Conservation (phyloP, 768 basidiomycete genomes). For the Pulveroboletus sp. region DNA sequence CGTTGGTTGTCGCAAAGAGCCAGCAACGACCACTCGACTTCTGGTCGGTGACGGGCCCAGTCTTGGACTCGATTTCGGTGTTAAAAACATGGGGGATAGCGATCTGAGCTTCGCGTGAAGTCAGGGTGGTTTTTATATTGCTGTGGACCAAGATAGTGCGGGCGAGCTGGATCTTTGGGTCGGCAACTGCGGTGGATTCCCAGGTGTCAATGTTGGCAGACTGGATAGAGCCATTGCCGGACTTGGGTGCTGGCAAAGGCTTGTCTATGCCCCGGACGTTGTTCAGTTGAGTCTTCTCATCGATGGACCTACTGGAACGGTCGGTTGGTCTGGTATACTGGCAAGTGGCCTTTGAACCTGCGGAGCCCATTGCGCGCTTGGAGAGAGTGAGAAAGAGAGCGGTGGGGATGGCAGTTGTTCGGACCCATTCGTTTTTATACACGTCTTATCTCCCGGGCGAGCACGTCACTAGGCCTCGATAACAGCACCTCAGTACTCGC, state of each 20-base stretch:
- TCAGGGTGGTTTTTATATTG: conserved; percentile 58
- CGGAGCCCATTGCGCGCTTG: conserved; percentile 21
- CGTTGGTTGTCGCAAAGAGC: conserved; percentile 91
- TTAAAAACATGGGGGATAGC: conserved; percentile 80
- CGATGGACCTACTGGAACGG: conserved; percentile 17
- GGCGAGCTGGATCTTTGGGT: conserved; percentile 67
- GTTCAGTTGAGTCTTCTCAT: conserved; percentile 21
- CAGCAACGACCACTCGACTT: conserved; percentile 89
- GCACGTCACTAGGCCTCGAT: conserved; percentile 12
- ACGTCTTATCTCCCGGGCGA: conserved; percentile 14
- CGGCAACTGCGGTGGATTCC: conserved; percentile 51
- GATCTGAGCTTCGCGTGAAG: conserved; percentile 57
- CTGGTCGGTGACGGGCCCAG: conserved; percentile 82
- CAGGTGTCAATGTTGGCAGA: conserved; percentile 56
- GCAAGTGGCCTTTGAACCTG: conserved; percentile 21
- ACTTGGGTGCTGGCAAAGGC: conserved; percentile 27
- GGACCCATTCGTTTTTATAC: conserved; percentile 24
- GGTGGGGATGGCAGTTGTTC: conserved; percentile 10
- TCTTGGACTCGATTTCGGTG: conserved; percentile 71
- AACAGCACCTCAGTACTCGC: background rate
- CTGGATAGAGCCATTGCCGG: conserved; percentile 58
- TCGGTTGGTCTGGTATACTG: conserved; percentile 15
- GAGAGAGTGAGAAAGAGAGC: background rate
- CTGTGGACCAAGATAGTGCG: conserved; percentile 70
- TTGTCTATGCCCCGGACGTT: background rate